Base-by-base conservation (phyloP, 768 basidiomycete species). In the Calocera cornea region DNA sequence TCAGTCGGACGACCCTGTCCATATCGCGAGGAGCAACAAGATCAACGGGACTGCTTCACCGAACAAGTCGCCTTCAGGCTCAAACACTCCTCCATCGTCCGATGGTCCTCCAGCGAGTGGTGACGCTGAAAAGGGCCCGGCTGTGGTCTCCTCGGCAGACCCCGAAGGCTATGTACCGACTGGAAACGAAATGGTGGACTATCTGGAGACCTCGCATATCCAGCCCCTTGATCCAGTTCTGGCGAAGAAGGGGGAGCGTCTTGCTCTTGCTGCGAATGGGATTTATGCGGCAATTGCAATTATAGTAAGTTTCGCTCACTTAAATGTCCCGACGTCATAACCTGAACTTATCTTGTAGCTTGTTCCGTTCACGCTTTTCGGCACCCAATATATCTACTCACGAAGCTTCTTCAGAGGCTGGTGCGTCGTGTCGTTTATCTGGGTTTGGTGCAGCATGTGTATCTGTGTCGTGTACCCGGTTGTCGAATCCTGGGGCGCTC, bases 1-100 rank as follows among this genome's bases (percentile, higher is more conserved):
- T 50, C 72, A 75, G 41, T 75, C 72, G 72, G 74, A 74, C 24
- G 49, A 50, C 49, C 49, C 49, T 24, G 24, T 50, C 24, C 14
- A 50, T 50, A 50, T 50, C 22, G 49, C 49, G 12, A 8, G 49
- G 14, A 50, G 49, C 24, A 50, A 50, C 49, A 50, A 50, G 24
- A 50, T 50, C 49, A 50, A 50, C 24, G 49, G 49, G 12, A 16
- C 22, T 16, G 10, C 49, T 7, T 50, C 49, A 14, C 49, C 49
- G 49, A 14, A 27, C 10, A 50, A 27, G 14, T 14, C 49, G 10
- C 49, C 12, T 7, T 50, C 49, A 24, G 49, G 49, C 8, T 50
- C 49, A 8, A 50, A 50, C 24, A 50, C 24, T 7, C 49, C 49
- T 8, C 49, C 49, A 27, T 50, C 49, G 10, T n/a, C 49, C 14